A percentile compares a stretch with the other conserved stretches of the same genome.
These are phyloP conservation scores for Gremmenia infestans DNA, from an alignment of 2,329 filamentous ascomycete genomes.

Conservation along the genomic window DNA sequence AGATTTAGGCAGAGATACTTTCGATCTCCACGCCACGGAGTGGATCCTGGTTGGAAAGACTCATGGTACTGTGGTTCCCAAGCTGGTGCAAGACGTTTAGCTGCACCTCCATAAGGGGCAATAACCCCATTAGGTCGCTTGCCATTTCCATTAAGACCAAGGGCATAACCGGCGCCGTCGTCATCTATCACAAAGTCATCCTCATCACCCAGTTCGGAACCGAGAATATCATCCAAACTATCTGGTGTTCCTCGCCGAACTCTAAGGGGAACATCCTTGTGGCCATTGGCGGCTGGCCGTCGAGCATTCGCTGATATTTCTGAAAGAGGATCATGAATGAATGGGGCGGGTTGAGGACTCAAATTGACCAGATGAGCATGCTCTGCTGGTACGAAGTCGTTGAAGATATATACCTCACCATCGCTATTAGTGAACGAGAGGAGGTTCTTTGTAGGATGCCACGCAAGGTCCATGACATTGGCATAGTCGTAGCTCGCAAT, in stretches of 20 bases:
- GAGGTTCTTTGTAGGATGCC: conserved; percentile 87
- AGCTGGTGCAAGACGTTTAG: conserved; percentile 33
- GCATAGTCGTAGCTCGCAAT: conserved; percentile 73
- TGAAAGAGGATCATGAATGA: conserved; percentile 73
- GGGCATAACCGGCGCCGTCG: conserved; percentile 83
- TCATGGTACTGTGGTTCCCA: conserved; percentile 65
- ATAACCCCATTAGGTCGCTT: conserved; percentile 52
- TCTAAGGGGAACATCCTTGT: conserved; percentile 44
- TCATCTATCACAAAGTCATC: conserved; percentile 90
- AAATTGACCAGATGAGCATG: conserved; percentile 53
- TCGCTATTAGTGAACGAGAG: conserved; percentile 89
- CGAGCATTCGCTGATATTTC: conserved; percentile 64
- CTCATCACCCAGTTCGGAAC: conserved; percentile 47
- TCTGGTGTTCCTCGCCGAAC: conserved; percentile 61
- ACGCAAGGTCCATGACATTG: conserved; percentile 79
- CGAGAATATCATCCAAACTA: conserved; percentile 79
- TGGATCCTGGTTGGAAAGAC: conserved; percentile 88
- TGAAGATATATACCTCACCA: conserved; percentile 88
- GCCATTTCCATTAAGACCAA: conserved; percentile 55
- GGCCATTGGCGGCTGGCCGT: conserved; percentile 50
- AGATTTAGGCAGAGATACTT: conserved; percentile 92
- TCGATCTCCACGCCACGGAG: conserved; percentile 90
- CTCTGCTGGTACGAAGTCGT: conserved; percentile 59
- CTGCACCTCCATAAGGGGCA: conserved; percentile 32
- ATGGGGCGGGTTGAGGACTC: conserved; percentile 68